Percentiles rank a stretch among this genome's conserved stretches.
These are phyloP conservation scores for Candida gorgasii DNA, from an alignment of 805 yeast species.

Conservation along the genomic window DNA sequence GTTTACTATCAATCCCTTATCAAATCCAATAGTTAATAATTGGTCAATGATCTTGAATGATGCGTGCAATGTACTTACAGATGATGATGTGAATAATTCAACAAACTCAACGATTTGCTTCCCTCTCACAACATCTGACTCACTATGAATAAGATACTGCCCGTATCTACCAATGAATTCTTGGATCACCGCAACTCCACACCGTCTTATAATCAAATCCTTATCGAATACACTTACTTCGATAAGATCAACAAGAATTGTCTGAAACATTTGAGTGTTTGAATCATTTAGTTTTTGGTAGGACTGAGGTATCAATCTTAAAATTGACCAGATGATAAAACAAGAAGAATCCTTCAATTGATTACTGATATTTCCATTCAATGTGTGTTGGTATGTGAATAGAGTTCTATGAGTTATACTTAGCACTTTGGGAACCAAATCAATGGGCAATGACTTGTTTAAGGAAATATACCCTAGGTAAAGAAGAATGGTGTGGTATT, in stretches of 20 bases:
- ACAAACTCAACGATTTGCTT: conserved; percentile 50
- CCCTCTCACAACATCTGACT: conserved; percentile 22
- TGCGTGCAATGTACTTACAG: conserved; percentile 21
- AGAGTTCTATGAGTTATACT: conserved; percentile 46
- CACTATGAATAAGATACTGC: conserved; percentile 28
- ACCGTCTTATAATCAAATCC: conserved; percentile 73
- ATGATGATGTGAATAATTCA: conserved; percentile 55
- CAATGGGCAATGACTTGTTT: conserved; percentile 25
- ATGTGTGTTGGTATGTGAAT: conserved; percentile 57
- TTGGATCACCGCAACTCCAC: conserved; percentile 84
- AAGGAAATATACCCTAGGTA: conserved; percentile 49
- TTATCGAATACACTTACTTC: conserved; percentile 64
- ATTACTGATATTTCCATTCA: conserved; percentile 56
- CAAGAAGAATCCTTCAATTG: conserved; percentile 84
- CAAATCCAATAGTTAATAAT: conserved; percentile 27
- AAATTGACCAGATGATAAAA: conserved; percentile 79
- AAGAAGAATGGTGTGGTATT: conserved; percentile 60
- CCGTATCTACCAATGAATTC: conserved; percentile 82
- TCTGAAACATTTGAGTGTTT: conserved; percentile 19
- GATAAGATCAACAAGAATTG: conserved; percentile 40
- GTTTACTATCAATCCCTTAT: conserved; percentile 11
- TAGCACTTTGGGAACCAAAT: conserved; percentile 24
- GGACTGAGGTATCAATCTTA: conserved; percentile 36
- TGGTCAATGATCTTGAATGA: conserved; percentile 19
- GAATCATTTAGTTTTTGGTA: conserved; percentile 10